These are phyloP conservation scores for Malus hybrid DNA, from an alignment of 331 rosid species.

Conservation along the genomic window DNA sequence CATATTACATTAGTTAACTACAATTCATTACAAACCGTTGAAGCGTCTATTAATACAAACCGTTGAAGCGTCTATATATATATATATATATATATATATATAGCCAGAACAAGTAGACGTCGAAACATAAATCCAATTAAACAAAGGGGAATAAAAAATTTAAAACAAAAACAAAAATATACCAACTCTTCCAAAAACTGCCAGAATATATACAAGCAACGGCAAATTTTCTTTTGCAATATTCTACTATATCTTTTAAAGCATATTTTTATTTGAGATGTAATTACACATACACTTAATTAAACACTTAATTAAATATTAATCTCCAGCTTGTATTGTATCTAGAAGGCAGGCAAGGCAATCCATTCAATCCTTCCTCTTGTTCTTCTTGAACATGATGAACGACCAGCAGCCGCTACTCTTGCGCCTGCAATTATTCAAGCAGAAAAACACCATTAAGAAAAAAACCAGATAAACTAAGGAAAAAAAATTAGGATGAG, in stretches of 20 bases:
- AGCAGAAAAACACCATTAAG: background rate
- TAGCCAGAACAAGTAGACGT: no score
- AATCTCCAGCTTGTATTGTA: background rate
- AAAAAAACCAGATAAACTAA: background rate
- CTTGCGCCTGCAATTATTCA: conserved; percentile 40
- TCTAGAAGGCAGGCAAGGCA: background rate
- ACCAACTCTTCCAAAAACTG: background rate
- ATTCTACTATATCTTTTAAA: background rate
- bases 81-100: no score
- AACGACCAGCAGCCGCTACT: conserved; percentile 54
- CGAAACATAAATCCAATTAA: no score
- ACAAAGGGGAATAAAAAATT: no score
- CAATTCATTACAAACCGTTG: no score
- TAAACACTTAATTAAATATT: background rate
- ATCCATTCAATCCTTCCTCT: conserved; percentile 14
- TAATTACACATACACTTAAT: background rate
- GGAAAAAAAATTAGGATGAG: background rate
- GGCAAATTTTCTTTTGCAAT: conserved; percentile 4
- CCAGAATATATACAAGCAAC: background rate
- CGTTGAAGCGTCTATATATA: no score
- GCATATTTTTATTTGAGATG: background rate
- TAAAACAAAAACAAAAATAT: background rate
- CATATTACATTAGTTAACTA: no score
- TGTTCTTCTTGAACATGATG: conserved; percentile 33
- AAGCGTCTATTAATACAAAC: no score